Percentiles rank a stretch among this genome's conserved stretches.
Conservation (phyloP, 1,284 basidiomycete genomes). For the Phellopilus nigrolimitatus region DNA sequence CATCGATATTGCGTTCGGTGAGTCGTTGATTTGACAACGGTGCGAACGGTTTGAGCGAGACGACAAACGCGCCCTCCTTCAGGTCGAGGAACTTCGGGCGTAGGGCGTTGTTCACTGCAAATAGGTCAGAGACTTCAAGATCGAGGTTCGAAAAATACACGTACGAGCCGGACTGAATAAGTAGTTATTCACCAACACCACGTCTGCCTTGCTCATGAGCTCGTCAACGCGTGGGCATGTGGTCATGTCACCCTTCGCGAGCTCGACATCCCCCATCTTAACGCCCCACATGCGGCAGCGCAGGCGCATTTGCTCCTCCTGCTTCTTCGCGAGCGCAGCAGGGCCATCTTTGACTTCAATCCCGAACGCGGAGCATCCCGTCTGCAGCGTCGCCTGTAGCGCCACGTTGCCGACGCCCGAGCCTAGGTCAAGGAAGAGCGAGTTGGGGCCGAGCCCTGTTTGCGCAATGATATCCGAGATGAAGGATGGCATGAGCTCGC, state of each 20-base stretch:
- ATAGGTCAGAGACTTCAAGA: slow-evolving; percentile 6
- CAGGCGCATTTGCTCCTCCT: slow-evolving; percentile 56
- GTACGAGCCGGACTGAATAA: slow-evolving; percentile 52
- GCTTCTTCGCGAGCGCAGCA: slow-evolving; percentile 56
- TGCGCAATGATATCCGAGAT: slow-evolving; percentile 58
- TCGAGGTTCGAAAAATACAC: not conserved
- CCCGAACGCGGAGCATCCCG: slow-evolving; percentile 68
- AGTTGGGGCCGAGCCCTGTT: slow-evolving; percentile 53
- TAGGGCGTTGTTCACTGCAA: slow-evolving; percentile 68
- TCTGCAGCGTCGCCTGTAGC: slow-evolving; percentile 67
- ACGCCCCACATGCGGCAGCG: slow-evolving; percentile 77
- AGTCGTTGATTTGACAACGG: slow-evolving; percentile 51
- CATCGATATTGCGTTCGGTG: slow-evolving; percentile 70
- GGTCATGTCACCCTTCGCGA: slow-evolving; percentile 73
- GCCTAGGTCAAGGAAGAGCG: slow-evolving; percentile 72
- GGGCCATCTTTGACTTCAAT: slow-evolving; percentile 62
- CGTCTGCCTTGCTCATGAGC: slow-evolving; percentile 63
- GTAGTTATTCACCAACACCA: slow-evolving; percentile 76
- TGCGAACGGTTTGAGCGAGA: slow-evolving; percentile 71
- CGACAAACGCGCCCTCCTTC: slow-evolving; percentile 74
- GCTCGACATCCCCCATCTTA: slow-evolving; percentile 57
- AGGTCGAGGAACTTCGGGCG: slow-evolving; percentile 71
- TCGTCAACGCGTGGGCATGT: slow-evolving; percentile 53
- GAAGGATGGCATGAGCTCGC: slow-evolving; percentile 69
- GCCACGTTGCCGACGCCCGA: slow-evolving; percentile 78